phyloP scores from a whole-genome alignment of 352 stramenopile species.

The Pythium dissotocum region DNA sequence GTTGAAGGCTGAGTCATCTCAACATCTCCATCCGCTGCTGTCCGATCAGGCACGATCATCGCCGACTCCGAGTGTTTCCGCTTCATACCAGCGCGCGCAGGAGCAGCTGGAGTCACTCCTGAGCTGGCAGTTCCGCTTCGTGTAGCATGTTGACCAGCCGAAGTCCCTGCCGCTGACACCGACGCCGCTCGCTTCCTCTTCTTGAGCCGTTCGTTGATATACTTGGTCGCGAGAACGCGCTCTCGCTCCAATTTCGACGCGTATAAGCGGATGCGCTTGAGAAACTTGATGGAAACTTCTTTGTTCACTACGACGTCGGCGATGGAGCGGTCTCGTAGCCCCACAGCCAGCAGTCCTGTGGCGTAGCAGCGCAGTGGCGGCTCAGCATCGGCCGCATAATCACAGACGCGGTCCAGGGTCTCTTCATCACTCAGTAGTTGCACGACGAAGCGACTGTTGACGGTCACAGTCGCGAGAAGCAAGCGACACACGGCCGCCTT shows the following conservation, averaged over 20 bases:
- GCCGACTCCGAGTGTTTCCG: slow-evolving; percentile 25
- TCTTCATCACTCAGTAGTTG: slow-evolving; percentile 79
- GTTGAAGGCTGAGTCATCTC: not conserved
- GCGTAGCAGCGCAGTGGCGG: slow-evolving; percentile 71
- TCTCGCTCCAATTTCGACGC: slow-evolving; percentile 78
- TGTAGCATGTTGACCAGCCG: not conserved
- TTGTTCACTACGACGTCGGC: slow-evolving; percentile 85
- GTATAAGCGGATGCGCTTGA: slow-evolving; percentile 73
- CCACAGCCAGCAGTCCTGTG: slow-evolving; percentile 72
- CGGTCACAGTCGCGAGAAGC: slow-evolving; percentile 69
- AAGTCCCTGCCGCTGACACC: slow-evolving; percentile 1
- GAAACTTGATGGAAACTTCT: slow-evolving; percentile 67
- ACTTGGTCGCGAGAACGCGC: slow-evolving; percentile 64
- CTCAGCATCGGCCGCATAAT: slow-evolving; percentile 59
- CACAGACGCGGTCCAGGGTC: slow-evolving; percentile 69
- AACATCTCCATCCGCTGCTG: not conserved
- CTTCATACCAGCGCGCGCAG: slow-evolving; percentile 6
- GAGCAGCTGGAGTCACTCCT: not conserved
- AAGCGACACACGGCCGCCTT: slow-evolving; percentile 73
- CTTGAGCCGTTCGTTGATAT: slow-evolving; percentile 71
- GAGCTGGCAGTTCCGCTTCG: not conserved
- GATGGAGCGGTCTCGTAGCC: slow-evolving; percentile 75
- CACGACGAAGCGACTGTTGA: slow-evolving; percentile 76
- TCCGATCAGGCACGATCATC: not conserved
- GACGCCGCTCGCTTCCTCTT: slow-evolving; percentile 26